Conservation (phyloP, 768 basidiomycete species). For the Calocybe cyanea region DNA sequence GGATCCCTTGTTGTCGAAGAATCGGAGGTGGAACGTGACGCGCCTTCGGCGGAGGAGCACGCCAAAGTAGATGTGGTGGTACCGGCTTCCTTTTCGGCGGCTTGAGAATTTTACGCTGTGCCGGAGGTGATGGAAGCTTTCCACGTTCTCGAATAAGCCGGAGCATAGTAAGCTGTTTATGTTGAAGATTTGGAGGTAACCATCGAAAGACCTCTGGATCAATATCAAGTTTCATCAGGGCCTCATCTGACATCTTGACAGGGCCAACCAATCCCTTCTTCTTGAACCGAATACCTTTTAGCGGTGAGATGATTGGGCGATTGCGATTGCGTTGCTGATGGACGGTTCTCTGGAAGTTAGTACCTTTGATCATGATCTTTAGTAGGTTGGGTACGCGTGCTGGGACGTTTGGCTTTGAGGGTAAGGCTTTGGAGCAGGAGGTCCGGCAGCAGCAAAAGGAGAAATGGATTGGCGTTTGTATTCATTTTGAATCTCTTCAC, state of each 20-base stretch:
- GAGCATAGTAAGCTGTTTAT: slow-evolving; percentile 66
- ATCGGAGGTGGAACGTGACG: slow-evolving; percentile 43
- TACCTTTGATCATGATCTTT: slow-evolving; percentile 28
- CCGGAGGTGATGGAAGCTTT: slow-evolving; percentile 32
- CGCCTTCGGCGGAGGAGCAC: slow-evolving; percentile 56
- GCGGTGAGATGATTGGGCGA: slow-evolving; percentile 33
- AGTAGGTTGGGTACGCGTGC: slow-evolving; percentile 28
- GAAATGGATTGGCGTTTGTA: slow-evolving; percentile 60
- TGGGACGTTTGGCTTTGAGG: slow-evolving; percentile 10
- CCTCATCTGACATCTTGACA: slow-evolving; percentile 46
- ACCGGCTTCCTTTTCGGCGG: slow-evolving; percentile 39
- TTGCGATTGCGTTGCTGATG: slow-evolving; percentile 59
- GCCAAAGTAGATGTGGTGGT: slow-evolving; percentile 37
- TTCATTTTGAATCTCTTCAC: slow-evolving; percentile 63
- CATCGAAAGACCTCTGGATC: slow-evolving; percentile 67
- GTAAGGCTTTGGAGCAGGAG: slow-evolving; percentile 10
- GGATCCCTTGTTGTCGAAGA: slow-evolving; percentile 56
- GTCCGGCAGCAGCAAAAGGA: slow-evolving; percentile 28
- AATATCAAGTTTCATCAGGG: slow-evolving; percentile 63
- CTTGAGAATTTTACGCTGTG: slow-evolving; percentile 53
- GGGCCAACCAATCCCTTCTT: slow-evolving; percentile 28
- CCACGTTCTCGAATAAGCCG: slow-evolving; percentile 46
- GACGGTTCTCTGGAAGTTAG: slow-evolving; percentile 55
- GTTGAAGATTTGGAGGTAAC: slow-evolving; percentile 64
- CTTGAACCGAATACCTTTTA: slow-evolving; percentile 28